Percentiles rank a stretch among this genome's conserved stretches.
These are phyloP conservation scores for Albatrellus sp. DNA, from an alignment of 1,284 basidiomycete genomes.

Conservation along the genomic window DNA sequence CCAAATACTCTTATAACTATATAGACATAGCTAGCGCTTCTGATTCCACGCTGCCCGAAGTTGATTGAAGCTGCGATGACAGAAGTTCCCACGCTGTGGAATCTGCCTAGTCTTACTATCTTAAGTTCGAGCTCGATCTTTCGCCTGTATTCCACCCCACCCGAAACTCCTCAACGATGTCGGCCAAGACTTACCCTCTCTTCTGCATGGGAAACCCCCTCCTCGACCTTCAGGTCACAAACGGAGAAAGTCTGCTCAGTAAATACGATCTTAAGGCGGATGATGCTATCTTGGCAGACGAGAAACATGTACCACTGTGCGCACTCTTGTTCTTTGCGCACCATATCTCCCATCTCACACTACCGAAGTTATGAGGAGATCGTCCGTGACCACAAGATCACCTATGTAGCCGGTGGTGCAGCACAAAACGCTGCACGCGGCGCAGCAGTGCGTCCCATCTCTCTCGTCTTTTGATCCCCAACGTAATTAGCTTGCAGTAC, in stretches of 20 bases:
- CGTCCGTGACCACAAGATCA: constrained; percentile 65
- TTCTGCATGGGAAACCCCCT: constrained; percentile 86
- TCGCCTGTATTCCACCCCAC: too few relatives aligned
- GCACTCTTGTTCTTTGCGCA: constrained; percentile 13
- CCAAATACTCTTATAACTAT: too few relatives aligned
- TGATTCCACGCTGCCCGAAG: too few relatives aligned
- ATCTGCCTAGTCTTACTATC: too few relatives aligned
- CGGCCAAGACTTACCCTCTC: constrained; percentile 29
- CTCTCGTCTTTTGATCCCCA: constrained; percentile 1
- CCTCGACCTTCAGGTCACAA: constrained; percentile 79
- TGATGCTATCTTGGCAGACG: constrained; percentile 92
- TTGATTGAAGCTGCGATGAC: too few relatives aligned
- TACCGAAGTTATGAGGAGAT: constrained; percentile 76
- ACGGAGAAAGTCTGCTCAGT: constrained; percentile 75
- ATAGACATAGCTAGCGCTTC: too few relatives aligned
- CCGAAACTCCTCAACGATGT: constrained; percentile 2
- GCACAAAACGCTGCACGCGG: constrained; percentile 94
- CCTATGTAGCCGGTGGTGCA: constrained; percentile 94
- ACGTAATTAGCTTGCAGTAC: constrained; percentile 43
- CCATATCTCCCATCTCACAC: background rate
- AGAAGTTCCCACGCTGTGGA: too few relatives aligned
- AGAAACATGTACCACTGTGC: constrained; percentile 79
- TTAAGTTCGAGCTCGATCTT: too few relatives aligned
- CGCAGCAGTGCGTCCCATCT: constrained; percentile 67
- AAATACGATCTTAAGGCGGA: constrained; percentile 93